Conservation (phyloP, 2,329 filamentous ascomycete genomes). For the Colletotrichum chrysophilum region DNA sequence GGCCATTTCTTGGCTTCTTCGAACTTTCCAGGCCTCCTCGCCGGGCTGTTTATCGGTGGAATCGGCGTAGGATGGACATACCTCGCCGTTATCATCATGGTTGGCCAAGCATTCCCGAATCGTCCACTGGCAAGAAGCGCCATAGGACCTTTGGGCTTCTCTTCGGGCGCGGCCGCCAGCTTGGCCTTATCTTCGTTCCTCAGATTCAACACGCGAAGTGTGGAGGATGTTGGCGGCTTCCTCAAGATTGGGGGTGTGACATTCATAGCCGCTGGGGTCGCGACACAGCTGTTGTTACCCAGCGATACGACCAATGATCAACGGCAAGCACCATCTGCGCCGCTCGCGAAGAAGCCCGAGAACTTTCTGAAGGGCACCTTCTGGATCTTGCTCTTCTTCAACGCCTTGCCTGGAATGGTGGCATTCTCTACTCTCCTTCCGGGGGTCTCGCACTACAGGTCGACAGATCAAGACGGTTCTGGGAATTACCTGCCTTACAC, state of each 20-base stretch:
- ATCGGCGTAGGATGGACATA: background rate
- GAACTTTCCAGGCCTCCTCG: background rate
- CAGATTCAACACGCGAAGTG: background rate
- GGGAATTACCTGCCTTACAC: background rate
- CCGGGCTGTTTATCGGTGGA: background rate
- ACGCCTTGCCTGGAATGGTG: background rate
- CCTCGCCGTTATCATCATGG: background rate
- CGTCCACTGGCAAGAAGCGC: background rate
- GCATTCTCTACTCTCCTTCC: background rate
- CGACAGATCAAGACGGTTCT: background rate
- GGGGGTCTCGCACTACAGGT: background rate
- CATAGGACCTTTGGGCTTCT: background rate
- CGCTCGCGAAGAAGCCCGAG: background rate
- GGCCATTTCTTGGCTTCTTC: background rate
- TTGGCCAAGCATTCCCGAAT: background rate
- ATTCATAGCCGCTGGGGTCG: background rate
- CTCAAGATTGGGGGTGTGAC: background rate
- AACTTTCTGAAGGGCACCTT: background rate
- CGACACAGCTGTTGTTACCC: background rate
- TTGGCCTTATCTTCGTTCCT: background rate
- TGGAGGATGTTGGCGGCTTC: background rate
- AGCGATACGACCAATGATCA: background rate
- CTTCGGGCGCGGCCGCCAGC: background rate
- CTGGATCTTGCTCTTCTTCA: background rate
- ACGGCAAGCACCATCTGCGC: rapidly evolving